A percentile compares a stretch with the other conserved stretches of the same genome.
Evolutionary conservation across 257 asterid species (phyloP).

Genomic region (Petrea volubilis): DNA sequence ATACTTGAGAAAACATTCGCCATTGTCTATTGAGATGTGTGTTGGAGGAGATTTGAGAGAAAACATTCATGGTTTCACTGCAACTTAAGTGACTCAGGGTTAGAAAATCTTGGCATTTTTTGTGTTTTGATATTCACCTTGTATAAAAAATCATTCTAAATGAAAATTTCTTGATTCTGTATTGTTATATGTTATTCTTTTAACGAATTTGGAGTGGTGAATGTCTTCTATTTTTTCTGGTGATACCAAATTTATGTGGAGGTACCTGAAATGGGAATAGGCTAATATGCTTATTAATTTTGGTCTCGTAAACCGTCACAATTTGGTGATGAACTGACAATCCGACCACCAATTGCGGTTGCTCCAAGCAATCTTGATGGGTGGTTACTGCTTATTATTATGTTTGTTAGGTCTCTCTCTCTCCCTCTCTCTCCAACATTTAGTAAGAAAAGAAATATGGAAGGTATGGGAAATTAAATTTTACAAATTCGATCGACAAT

Average conservation of each 20-base stretch:
- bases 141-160: background rate
- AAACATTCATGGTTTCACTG: slow-evolving; percentile 5
- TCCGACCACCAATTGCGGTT: slow-evolving; percentile 10
- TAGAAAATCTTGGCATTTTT: background rate
- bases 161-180: slow-evolving; percentile 15
- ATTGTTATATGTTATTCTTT: background rate
- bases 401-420: background rate
- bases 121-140: background rate
- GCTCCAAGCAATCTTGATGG: slow-evolving; percentile 16
- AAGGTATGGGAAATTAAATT: background rate
- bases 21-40: background rate
- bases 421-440: background rate
- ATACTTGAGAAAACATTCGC: background rate
- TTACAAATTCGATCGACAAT: background rate
- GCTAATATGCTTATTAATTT: background rate
- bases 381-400: background rate
- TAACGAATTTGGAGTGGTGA: background rate
- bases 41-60: no score
- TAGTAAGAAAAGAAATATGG: background rate
- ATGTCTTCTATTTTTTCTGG: background rate
- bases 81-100: background rate
- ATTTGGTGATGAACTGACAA: slow-evolving; percentile 21
- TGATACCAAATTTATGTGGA: slow-evolving; percentile 1
- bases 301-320: slow-evolving; percentile 24
- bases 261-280: background rate